Conservation (phyloP, 768 basidiomycete genomes). For the Phanerodontia chrysosporium region DNA sequence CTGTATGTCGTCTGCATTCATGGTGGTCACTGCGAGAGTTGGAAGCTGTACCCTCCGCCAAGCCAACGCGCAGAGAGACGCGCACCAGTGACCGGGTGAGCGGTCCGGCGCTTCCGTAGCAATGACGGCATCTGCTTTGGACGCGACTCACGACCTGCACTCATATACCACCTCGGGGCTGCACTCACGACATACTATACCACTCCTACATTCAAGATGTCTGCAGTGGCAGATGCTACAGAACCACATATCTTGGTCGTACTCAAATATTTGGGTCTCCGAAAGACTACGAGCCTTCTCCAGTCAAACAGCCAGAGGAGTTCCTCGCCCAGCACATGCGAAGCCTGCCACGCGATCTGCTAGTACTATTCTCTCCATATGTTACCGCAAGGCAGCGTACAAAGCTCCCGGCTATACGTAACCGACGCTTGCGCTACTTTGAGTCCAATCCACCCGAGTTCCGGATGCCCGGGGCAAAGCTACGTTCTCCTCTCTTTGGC, state of each 20-base stretch:
- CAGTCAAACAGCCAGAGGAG: conserved; percentile 48
- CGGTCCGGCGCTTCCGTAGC: neutral
- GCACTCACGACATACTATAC: neutral
- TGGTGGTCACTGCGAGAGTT: neutral
- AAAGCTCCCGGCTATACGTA: conserved; percentile 58
- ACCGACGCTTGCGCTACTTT: conserved; percentile 64
- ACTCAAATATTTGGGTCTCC: conserved; percentile 51
- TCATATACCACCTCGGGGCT: neutral
- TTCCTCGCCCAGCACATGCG: conserved; percentile 60
- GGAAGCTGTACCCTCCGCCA: neutral
- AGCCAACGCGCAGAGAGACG: neutral
- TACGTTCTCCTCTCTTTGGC: conserved; percentile 69
- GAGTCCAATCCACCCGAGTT: conserved; percentile 53
- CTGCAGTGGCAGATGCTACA: neutral
- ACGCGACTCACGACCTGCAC: neutral
- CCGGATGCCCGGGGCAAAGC: conserved; percentile 46
- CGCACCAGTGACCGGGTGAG: neutral
- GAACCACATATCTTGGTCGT: conserved; percentile 16
- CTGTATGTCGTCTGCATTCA: neutral
- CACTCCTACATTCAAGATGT: neutral
- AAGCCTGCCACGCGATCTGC: conserved; percentile 65
- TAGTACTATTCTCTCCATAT: conserved; percentile 36
- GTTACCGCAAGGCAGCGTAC: conserved; percentile 65
- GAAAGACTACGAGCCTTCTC: conserved; percentile 55
- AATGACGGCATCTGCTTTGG: neutral